phyloP scores from a whole-genome alignment of 495 filamentous ascomycete genomes.

The Aspergillus mulundensis region DNA sequence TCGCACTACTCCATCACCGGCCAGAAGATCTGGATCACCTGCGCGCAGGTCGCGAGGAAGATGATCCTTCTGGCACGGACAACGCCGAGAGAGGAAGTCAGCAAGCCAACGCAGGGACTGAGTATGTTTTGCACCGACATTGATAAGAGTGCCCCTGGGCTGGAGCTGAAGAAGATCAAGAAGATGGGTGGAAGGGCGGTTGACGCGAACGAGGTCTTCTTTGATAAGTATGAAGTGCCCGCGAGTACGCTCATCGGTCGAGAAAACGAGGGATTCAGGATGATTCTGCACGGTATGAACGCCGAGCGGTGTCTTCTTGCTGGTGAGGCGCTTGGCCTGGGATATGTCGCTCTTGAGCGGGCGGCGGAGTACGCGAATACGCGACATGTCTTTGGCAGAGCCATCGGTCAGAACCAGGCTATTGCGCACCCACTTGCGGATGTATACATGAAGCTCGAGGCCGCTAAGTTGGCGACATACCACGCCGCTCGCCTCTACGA shows the following conservation, averaged over 20 bases:
- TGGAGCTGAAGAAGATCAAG: constrained; percentile 66
- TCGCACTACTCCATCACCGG: constrained; percentile 61
- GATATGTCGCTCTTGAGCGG: constrained; percentile 64
- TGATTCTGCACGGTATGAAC: constrained; percentile 80
- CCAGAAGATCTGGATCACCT: constrained; percentile 83
- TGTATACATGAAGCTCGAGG: constrained; percentile 75
- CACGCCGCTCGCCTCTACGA: constrained; percentile 74
- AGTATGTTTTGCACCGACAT: constrained; percentile 76
- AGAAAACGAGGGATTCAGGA: constrained; percentile 71
- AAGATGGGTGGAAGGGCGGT: constrained; percentile 79
- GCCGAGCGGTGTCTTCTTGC: constrained; percentile 74
- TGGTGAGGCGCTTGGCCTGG: constrained; percentile 72
- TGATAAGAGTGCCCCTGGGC: constrained; percentile 48
- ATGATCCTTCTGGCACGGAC: constrained; percentile 79
- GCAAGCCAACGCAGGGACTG: constrained; percentile 64
- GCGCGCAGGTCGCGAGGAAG: constrained; percentile 68
- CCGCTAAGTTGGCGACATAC: constrained; percentile 73
- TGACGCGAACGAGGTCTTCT: constrained; percentile 83
- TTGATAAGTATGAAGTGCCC: constrained; percentile 65
- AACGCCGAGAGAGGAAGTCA: constrained; percentile 59
- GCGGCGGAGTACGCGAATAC: constrained; percentile 65
- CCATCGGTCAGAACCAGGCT: constrained; percentile 72
- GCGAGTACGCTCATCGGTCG: constrained; percentile 59
- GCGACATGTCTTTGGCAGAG: constrained; percentile 63
- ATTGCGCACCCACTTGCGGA: constrained; percentile 71